Conservation (phyloP, 257 asterid species). For the Vinca minor region DNA sequence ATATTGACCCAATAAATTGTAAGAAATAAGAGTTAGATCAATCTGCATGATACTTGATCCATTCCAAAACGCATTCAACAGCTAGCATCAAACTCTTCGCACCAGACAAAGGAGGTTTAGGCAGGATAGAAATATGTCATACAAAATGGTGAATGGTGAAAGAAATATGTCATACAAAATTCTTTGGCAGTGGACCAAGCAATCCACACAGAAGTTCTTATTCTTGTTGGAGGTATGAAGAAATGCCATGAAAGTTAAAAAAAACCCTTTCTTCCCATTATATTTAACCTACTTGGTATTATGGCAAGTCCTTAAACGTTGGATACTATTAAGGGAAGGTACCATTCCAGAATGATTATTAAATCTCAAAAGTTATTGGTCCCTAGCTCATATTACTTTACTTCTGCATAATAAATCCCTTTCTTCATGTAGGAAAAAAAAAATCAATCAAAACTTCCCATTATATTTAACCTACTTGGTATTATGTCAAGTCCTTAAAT, state of each 20-base stretch:
- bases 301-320: not conserved
- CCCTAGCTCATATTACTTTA: not conserved
- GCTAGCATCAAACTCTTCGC: not conserved
- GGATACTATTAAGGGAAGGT: not conserved
- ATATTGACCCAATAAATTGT: not conserved
- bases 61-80: not conserved
- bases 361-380: not conserved
- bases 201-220: not conserved
- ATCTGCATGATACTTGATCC: not conserved
- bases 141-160: not conserved
- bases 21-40: not conserved
- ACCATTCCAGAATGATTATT: not conserved
- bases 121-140: not conserved
- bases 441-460: too few relatives aligned
- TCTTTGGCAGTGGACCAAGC: not conserved
- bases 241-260: not conserved
- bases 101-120: conserved; percentile 3
- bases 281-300: not conserved
- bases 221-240: not conserved
- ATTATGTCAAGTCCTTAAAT: not conserved
- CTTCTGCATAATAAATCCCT: too few relatives aligned
- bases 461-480: not conserved
- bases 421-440: too few relatives aligned
- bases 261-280: too few relatives aligned
- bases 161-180: not conserved